These are phyloP conservation scores for Colletotrichum magnum DNA, from an alignment of 2,329 filamentous ascomycete species.

Conservation along the genomic window DNA sequence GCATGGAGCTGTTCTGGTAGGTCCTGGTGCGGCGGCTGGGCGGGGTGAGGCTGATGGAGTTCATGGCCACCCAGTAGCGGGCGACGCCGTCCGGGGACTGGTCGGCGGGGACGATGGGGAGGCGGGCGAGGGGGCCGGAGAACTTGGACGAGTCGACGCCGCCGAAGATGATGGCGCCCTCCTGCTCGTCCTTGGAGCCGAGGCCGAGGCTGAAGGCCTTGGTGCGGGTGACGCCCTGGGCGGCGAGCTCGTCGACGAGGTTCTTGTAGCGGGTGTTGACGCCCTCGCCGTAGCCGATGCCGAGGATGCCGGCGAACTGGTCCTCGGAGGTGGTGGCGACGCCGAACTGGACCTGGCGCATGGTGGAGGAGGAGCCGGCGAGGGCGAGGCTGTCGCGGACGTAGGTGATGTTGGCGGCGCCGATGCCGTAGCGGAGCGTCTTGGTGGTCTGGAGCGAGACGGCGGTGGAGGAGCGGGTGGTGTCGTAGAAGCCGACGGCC, in stretches of 20 bases:
- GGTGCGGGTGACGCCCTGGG: slow-evolving; percentile 68
- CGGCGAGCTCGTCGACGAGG: slow-evolving; percentile 64
- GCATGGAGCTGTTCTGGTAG: slow-evolving; percentile 52
- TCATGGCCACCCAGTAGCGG: slow-evolving; percentile 67
- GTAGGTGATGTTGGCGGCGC: slow-evolving; percentile 65
- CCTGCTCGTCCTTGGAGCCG: slow-evolving; percentile 71
- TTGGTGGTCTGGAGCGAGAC: slow-evolving; percentile 51
- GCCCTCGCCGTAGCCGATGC: slow-evolving; percentile 77
- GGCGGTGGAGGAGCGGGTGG: slow-evolving; percentile 57
- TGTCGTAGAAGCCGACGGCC: slow-evolving; percentile 60
- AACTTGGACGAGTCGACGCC: slow-evolving; percentile 78
- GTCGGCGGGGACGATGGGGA: slow-evolving; percentile 71
- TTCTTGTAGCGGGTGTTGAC: slow-evolving; percentile 63
- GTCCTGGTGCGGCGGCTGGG: slow-evolving; percentile 51
- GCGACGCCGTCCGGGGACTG: slow-evolving; percentile 68
- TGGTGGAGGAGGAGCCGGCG: slow-evolving; percentile 52
- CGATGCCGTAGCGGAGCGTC: slow-evolving; percentile 66
- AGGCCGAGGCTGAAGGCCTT: slow-evolving; percentile 77
- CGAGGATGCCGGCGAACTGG: slow-evolving; percentile 74
- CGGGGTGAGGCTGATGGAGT: slow-evolving; percentile 58
- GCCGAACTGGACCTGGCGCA: slow-evolving; percentile 74
- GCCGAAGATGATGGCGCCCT: slow-evolving; percentile 77
- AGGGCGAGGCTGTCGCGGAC: slow-evolving; percentile 62
- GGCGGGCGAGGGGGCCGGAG: slow-evolving; percentile 67
- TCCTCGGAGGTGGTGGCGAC: slow-evolving; percentile 67